phyloP scores from a whole-genome alignment of 192 early-diverging fungal genomes.

The Backusella mclennaniae region DNA sequence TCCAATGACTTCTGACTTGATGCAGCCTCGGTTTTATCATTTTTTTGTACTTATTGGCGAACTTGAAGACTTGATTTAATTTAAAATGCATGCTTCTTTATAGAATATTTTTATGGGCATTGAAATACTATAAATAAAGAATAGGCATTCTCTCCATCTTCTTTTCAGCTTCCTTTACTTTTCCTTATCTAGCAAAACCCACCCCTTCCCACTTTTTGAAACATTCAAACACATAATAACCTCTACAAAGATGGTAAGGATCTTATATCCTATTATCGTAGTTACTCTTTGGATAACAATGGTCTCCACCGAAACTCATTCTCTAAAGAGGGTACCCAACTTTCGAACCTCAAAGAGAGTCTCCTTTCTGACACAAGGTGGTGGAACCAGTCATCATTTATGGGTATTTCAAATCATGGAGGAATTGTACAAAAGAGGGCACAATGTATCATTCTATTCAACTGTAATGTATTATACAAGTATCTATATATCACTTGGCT shows the following conservation, averaged over 20 bases:
- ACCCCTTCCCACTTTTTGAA: no score
- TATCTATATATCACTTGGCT: background rate
- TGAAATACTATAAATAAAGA: background rate
- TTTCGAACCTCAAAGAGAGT: constrained; percentile 10
- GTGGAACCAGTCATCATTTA: constrained; percentile 17
- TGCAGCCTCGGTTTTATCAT: no score
- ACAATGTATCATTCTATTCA: constrained; percentile 16
- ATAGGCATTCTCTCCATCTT: background rate
- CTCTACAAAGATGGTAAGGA: background rate
- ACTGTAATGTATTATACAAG: background rate
- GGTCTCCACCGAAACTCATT: background rate
- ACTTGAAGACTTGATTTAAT: background rate
- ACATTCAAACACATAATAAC: background rate
- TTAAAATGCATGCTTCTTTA: background rate
- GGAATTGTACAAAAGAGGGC: constrained; percentile 11
- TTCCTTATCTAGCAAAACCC: background rate
- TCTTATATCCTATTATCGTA: background rate
- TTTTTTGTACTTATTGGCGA: background rate
- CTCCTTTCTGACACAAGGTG: background rate
- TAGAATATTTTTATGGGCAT: background rate
- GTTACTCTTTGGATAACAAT: background rate
- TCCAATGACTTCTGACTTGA: no score
- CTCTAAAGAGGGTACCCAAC: background rate
- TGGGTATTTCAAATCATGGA: constrained; percentile 26
- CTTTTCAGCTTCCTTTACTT: background rate